These are phyloP conservation scores for Blastomyces parvus DNA, from an alignment of 2,329 filamentous ascomycete species.

Conservation along the genomic window DNA sequence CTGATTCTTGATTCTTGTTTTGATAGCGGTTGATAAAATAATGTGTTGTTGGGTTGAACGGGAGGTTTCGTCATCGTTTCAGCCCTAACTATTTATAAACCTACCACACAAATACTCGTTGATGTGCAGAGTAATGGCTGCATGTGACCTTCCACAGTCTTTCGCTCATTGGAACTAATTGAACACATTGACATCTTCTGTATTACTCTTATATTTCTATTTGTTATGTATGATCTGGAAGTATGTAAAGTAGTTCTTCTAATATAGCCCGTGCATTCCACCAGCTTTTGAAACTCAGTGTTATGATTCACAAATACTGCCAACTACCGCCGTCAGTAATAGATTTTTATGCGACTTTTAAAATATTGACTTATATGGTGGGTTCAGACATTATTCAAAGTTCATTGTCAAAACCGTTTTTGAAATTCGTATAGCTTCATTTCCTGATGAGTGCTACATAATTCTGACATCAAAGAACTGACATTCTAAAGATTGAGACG, in stretches of 20 bases:
- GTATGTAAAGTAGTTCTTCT: background rate
- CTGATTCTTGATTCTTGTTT: background rate
- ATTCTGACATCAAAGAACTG: no score
- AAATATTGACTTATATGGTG: no score
- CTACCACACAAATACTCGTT: background rate
- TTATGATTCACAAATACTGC: background rate
- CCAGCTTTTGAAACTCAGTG: background rate
- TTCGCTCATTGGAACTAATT: no score
- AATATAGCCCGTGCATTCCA: background rate
- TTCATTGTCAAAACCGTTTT: no score
- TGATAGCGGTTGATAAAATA: background rate
- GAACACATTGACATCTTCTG: background rate
- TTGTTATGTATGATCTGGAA: no score
- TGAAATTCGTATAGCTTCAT: no score
- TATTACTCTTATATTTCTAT: no score
- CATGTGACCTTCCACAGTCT: background rate
- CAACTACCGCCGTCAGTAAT: no score
- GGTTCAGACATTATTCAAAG: no score
- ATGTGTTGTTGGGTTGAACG: background rate
- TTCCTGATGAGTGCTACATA: no score
- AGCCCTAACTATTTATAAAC: background rate
- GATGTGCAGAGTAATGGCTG: background rate
- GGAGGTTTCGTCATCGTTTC: background rate
- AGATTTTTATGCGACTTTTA: no score
- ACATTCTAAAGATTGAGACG: no score